phyloP scores from a whole-genome alignment of 1,284 basidiomycete species.

The Ustilago shanxiensis region DNA sequence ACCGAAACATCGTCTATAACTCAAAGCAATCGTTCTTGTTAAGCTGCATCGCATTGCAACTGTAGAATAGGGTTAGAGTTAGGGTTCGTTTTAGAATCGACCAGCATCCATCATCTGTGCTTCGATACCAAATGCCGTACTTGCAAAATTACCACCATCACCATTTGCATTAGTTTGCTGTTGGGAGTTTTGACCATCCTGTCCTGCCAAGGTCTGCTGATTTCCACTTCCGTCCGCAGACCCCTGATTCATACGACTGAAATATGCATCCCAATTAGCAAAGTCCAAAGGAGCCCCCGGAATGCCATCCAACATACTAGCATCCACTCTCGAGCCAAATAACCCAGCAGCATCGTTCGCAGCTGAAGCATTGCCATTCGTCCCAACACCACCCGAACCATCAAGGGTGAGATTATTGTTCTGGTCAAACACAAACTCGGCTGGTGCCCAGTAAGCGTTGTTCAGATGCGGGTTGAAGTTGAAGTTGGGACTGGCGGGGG shows the following conservation, averaged over 20 bases:
- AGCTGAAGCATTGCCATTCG: background rate
- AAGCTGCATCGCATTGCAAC: background rate
- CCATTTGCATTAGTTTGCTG: background rate
- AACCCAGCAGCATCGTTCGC: constrained; percentile 14
- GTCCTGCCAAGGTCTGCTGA: background rate
- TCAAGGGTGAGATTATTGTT: background rate
- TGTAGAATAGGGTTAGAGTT: background rate
- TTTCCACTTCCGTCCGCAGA: background rate
- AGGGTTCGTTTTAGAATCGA: constrained; percentile 19
- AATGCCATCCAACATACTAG: constrained; percentile 50
- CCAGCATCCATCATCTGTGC: constrained; percentile 55
- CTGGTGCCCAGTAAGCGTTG: constrained; percentile 51
- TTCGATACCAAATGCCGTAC: constrained; percentile 39
- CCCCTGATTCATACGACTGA: constrained; percentile 25
- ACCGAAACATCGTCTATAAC: background rate
- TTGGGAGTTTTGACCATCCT: constrained; percentile 8
- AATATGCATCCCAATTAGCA: constrained; percentile 56
- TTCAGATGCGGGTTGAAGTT: constrained; percentile 61
- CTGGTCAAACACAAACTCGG: constrained; percentile 29
- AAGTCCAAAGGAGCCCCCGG: constrained; percentile 55
- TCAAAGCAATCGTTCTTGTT: background rate
- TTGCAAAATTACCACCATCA: constrained; percentile 29
- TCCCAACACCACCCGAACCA: background rate
- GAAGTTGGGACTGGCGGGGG: constrained; percentile 38
- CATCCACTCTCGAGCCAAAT: constrained; percentile 29